phyloP scores from a whole-genome alignment of 108 stramenopile genomes.

The Stephanodiscus minutulus region DNA sequence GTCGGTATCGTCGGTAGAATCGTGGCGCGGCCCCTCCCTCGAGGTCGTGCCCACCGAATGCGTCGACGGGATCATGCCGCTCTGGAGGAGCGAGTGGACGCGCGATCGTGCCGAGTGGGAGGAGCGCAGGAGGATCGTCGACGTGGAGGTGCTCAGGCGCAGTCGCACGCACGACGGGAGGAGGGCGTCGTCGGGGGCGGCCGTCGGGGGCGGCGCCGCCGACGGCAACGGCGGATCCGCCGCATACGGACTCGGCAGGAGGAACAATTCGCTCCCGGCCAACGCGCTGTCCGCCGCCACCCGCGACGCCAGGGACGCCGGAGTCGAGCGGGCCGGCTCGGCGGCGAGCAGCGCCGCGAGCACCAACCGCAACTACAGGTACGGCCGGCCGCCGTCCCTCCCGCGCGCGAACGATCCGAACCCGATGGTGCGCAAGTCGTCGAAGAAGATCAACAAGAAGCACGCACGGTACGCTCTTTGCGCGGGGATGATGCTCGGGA shows the following conservation, averaged over 20 bases:
- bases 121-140: constrained; percentile 1
- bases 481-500: constrained; percentile 91
- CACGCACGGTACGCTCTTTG: constrained; percentile 79
- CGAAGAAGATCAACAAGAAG: constrained; percentile 62
- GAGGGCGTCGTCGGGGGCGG: background rate
- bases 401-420: constrained; percentile 23
- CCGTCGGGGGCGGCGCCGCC: background rate
- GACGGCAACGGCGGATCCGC: background rate
- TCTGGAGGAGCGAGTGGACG: constrained; percentile 32
- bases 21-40: constrained; percentile 9
- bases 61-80: constrained; percentile 21
- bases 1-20: constrained; percentile 29
- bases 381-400: constrained; percentile 26
- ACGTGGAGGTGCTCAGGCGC: constrained; percentile 3
- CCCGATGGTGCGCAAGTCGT: constrained; percentile 36
- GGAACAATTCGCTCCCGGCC: constrained; percentile 9
- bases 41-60: constrained; percentile 34
- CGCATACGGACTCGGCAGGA: background rate
- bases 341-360: background rate
- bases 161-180: constrained; percentile 9
- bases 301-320: too few relatives aligned
- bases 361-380: constrained; percentile 21
- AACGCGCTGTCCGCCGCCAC: background rate
- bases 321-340: background rate
- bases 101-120: constrained; percentile 30